Percentiles rank a stretch among this genome's conserved stretches.
phyloP scores from a whole-genome alignment of 192 early-diverging fungal species.

The Backusella parvicylindrica region DNA sequence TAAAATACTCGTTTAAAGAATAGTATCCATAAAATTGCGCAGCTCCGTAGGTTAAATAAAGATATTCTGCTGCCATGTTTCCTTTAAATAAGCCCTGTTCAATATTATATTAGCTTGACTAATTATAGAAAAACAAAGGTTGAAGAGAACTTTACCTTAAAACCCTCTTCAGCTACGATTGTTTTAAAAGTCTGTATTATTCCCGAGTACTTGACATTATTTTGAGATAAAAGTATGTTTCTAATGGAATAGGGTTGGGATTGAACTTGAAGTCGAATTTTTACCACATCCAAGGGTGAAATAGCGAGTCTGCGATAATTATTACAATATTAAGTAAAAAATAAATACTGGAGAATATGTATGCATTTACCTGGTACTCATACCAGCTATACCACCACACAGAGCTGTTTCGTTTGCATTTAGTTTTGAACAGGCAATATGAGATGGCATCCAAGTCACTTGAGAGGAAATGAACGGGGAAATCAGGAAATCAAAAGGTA shows the following conservation, averaged over 20 bases:
- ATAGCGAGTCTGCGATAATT: constrained; percentile 64
- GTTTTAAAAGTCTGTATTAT: constrained; percentile 59
- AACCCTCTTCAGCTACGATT: constrained; percentile 82
- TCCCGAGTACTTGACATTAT: constrained; percentile 52
- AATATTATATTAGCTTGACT: not conserved
- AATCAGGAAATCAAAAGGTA: not conserved
- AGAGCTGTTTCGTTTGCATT: constrained; percentile 38
- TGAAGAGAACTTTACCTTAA: constrained; percentile 26
- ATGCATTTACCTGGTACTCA: constrained; percentile 21
- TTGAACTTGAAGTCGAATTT: constrained; percentile 73
- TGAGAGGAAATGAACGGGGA: not conserved
- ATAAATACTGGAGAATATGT: not conserved
- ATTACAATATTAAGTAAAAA: not conserved
- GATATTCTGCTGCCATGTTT: constrained; percentile 87
- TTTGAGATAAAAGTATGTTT: not conserved
- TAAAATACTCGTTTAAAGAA: not conserved
- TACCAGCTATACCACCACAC: constrained; percentile 54
- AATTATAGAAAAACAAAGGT: not conserved
- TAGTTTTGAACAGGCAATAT: constrained; percentile 25
- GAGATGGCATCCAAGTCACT: constrained; percentile 20
- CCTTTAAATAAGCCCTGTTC: constrained; percentile 84
- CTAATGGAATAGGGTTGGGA: constrained; percentile 6
- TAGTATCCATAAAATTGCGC: constrained; percentile 65
- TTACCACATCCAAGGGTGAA: constrained; percentile 91
- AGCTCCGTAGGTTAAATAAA: constrained; percentile 89